Percentiles rank a stretch among this genome's conserved stretches.
Evolutionary conservation across 2,329 filamentous ascomycete species (phyloP).

Genomic region (Sclerotinia sclerotiorum): DNA sequence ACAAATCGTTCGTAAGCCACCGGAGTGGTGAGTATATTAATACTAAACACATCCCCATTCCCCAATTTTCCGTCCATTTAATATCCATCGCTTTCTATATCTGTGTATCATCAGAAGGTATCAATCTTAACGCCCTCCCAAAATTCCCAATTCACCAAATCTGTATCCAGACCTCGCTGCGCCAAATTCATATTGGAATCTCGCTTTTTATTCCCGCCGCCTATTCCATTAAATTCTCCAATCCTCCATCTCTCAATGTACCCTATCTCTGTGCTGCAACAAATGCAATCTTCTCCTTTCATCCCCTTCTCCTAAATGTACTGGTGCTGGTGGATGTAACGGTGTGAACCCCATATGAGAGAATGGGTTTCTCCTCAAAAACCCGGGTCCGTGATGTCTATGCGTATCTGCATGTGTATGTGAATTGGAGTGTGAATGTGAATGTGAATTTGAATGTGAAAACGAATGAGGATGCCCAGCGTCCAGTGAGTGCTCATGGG

Average conservation of each 20-base stretch:
- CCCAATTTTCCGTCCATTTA: neutral
- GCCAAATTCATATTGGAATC: constrained; percentile 5
- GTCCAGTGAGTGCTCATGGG: constrained; percentile 17
- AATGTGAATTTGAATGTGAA: neutral
- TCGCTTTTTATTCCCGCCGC: neutral
- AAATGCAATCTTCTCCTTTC: constrained; percentile 36
- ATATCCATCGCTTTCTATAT: constrained; percentile 7
- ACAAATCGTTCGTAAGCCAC: neutral
- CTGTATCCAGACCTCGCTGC: neutral
- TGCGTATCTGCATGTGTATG: neutral
- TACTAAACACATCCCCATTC: neutral
- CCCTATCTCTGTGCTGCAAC: constrained; percentile 34
- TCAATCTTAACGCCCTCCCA: constrained; percentile 4
- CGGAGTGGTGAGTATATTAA: neutral
- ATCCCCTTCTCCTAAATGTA: constrained; percentile 31
- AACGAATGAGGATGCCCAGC: neutral
- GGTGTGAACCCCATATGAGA: constrained; percentile 36
- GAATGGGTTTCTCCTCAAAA: constrained; percentile 29
- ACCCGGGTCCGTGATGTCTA: constrained; percentile 19
- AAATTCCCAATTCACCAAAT: neutral
- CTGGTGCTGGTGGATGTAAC: constrained; percentile 31
- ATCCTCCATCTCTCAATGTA: constrained; percentile 24
- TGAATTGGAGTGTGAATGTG: neutral
- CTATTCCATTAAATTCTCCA: constrained; percentile 3
- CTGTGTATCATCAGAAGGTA: constrained; percentile 15